phyloP scores from a whole-genome alignment of 768 basidiomycete genomes.

The Fomitopsis serialis region DNA sequence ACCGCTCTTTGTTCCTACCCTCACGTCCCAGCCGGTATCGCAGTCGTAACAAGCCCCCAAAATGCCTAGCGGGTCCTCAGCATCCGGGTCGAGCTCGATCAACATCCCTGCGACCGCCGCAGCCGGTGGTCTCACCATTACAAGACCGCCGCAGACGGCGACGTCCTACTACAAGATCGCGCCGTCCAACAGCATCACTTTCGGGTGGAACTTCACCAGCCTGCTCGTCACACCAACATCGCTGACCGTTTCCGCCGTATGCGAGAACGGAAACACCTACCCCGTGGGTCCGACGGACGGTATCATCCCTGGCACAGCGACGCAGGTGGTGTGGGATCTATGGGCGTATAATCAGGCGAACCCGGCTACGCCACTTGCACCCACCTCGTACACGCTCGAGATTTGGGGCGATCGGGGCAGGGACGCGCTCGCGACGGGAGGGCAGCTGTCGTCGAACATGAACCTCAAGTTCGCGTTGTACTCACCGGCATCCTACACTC shows the following conservation, averaged over 20 bases:
- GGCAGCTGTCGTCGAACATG: constrained; percentile 64
- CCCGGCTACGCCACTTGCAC: constrained; percentile 63
- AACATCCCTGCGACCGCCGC: constrained; percentile 47
- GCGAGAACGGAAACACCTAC: constrained; percentile 87
- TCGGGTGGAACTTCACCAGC: constrained; percentile 86
- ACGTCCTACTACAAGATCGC: constrained; percentile 91
- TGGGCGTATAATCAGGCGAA: constrained; percentile 65
- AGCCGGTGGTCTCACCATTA: constrained; percentile 65
- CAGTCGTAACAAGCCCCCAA: neutral
- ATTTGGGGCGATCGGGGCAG: constrained; percentile 82
- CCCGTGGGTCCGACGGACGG: constrained; percentile 78
- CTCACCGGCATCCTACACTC: constrained; percentile 67
- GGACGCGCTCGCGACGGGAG: constrained; percentile 49
- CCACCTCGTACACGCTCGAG: constrained; percentile 70
- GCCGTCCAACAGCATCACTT: constrained; percentile 64
- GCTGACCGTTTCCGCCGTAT: constrained; percentile 77
- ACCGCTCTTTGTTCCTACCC: neutral
- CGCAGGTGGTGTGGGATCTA: constrained; percentile 74
- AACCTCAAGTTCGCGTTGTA: constrained; percentile 81
- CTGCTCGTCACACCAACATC: constrained; percentile 65
- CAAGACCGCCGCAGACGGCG: constrained; percentile 75
- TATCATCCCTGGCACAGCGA: constrained; percentile 64
- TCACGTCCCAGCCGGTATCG: neutral
- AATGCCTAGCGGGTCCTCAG: neutral
- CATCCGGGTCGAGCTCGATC: neutral